Conservation (phyloP, 2,329 filamentous ascomycete species). For the Drechslera avenae region DNA sequence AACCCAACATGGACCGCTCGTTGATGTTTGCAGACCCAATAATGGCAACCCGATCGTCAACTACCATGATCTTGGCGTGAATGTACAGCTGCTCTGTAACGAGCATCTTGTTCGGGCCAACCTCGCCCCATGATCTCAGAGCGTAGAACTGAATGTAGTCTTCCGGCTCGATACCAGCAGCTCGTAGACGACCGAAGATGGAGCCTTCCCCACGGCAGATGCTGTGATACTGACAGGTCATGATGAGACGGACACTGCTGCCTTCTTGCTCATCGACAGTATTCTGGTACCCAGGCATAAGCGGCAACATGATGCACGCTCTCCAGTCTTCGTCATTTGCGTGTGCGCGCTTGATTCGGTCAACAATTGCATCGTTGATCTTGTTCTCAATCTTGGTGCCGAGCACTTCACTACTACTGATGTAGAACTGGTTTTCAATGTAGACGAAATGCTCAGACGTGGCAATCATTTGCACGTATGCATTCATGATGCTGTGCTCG, state of each 20-base stretch:
- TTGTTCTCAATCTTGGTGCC: constrained; percentile 87
- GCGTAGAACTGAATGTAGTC: constrained; percentile 97
- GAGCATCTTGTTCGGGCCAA: constrained; percentile 78
- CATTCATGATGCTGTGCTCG: constrained; percentile 94
- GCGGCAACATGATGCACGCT: constrained; percentile 84
- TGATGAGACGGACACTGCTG: constrained; percentile 90
- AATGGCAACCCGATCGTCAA: constrained; percentile 89
- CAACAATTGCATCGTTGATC: constrained; percentile 92
- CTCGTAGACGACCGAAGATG: constrained; percentile 84
- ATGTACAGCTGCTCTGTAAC: constrained; percentile 98
- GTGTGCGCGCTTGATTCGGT: constrained; percentile 84
- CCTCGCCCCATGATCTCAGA: constrained; percentile 87
- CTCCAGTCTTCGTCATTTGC: constrained; percentile 88
- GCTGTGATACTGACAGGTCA: constrained; percentile 95
- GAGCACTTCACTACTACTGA: constrained; percentile 88
- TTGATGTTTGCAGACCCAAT: constrained; percentile 99
- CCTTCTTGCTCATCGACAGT: constrained; percentile 93
- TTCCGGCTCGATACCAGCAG: constrained; percentile 84
- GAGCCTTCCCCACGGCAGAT: constrained; percentile 92
- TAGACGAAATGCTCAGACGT: constrained; percentile 97
- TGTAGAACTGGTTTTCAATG: constrained; percentile 98
- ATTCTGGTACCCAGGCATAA: constrained; percentile 99
- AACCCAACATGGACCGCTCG: constrained; percentile 92
- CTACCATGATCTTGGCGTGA: constrained; percentile 94
- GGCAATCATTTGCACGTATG: constrained; percentile 92